Conservation (phyloP, 169 alveolate genomes). For the Plasmodium fragile region DNA sequence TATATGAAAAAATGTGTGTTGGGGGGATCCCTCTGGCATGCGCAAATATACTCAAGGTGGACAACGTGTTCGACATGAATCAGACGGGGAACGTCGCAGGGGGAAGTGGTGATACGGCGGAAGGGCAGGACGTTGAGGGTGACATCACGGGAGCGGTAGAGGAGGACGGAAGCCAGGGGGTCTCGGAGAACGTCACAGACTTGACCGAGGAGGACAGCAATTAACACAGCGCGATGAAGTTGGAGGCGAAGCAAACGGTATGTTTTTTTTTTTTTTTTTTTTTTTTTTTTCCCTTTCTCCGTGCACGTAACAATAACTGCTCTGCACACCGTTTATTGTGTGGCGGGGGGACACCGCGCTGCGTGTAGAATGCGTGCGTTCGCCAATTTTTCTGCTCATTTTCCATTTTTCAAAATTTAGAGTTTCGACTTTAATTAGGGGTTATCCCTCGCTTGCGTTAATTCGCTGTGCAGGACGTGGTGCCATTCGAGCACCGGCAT, state of each 20-base stretch:
- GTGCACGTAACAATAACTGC: neutral
- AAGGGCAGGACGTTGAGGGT: neutral
- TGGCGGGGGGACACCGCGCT: neutral
- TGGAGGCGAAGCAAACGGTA: too few relatives aligned
- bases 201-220: slow-evolving; percentile 16
- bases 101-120: neutral
- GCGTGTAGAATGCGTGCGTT: neutral
- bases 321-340: neutral
- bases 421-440: neutral
- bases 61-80: slow-evolving; percentile 43
- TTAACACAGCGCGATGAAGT: neutral
- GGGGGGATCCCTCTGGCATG: slow-evolving; percentile 76
- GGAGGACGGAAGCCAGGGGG: neutral
- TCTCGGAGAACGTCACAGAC: slow-evolving; percentile 30
- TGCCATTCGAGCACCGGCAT: neutral
- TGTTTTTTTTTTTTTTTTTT: too few relatives aligned
- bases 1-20: slow-evolving; percentile 59
- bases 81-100: neutral
- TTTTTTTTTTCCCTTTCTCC: neutral
- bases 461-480: neutral
- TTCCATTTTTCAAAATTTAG: neutral
- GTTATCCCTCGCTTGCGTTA: neutral
- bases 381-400: neutral
- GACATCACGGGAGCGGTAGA: neutral
- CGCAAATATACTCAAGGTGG: slow-evolving; percentile 34